Conservation (phyloP, 331 rosid genomes). For the Prunus yedoensis region DNA sequence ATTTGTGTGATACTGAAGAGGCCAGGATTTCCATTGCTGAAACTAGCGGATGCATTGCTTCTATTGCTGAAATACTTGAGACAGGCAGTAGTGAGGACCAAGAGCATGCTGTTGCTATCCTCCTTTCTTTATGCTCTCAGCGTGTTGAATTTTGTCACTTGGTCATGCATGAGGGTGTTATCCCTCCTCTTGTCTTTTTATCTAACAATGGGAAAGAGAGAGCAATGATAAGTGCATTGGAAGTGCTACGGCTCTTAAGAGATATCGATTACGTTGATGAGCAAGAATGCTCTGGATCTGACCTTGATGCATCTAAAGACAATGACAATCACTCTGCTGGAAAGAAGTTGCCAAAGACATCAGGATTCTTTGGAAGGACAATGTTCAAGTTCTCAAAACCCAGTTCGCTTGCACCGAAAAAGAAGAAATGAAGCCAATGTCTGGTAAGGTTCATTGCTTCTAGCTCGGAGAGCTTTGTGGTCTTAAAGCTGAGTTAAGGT, state of each 20-base stretch:
- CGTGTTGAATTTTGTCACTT: slow-evolving; percentile 53
- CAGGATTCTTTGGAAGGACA: slow-evolving; percentile 43
- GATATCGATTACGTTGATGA: slow-evolving; percentile 35
- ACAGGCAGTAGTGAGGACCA: slow-evolving; percentile 55
- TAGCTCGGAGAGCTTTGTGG: slow-evolving; percentile 2
- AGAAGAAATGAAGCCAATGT: slow-evolving; percentile 42
- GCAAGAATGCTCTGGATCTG: slow-evolving; percentile 33
- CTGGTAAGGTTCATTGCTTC: neutral
- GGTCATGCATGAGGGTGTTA: slow-evolving; percentile 52
- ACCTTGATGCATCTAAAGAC: slow-evolving; percentile 24
- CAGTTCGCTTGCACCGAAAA: slow-evolving; percentile 14
- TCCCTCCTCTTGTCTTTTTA: slow-evolving; percentile 51
- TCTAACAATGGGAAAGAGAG: slow-evolving; percentile 67
- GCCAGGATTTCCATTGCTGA: slow-evolving; percentile 57
- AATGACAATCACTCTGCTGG: slow-evolving; percentile 24
- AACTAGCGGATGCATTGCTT: slow-evolving; percentile 73
- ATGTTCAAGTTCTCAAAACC: slow-evolving; percentile 39
- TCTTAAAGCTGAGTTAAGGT: neutral
- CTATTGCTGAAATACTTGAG: slow-evolving; percentile 57
- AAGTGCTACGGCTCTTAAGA: slow-evolving; percentile 59
- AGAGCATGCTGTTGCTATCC: slow-evolving; percentile 68
- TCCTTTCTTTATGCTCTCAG: slow-evolving; percentile 70
- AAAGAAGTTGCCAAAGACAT: slow-evolving; percentile 45
- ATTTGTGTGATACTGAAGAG: slow-evolving; percentile 49
- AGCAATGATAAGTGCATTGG: slow-evolving; percentile 54